Evolutionary conservation across 257 asterid genomes (phyloP), one percentile per base, ranked within the genome.

Genomic region (Cinchona pubescens): DNA sequence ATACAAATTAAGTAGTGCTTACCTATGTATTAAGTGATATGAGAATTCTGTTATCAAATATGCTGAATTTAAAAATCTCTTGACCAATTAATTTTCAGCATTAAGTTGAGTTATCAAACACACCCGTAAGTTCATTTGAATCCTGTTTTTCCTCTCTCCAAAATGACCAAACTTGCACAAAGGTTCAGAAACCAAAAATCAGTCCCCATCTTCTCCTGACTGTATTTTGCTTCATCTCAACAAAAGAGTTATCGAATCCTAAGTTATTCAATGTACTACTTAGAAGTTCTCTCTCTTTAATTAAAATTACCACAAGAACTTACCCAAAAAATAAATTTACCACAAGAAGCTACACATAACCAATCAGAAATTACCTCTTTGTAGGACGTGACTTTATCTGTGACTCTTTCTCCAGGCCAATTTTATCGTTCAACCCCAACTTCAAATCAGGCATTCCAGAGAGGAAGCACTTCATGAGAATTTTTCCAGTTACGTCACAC

Each of bases 361-460:
- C 16, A 10, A 58, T 25, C 18, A 19, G 48, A 68, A 72, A 60
- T 72, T 81, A 92, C 99, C 99, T 95, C 88, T 95, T 95, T 25
- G 97, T 69, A 66, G 99, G 99, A 59, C 99, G 99, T 45, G 99
- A 91, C 79, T 95, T 95, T 66, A 95, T 90, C 83, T 95, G 96
- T 18, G 99, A 92, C 86, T 95, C 99, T 81, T 95, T 95, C 81
- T 95, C 99, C 62, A 95, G 97, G 79, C 99, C 99, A 83, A 95
- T 92, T 87, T 95, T 95, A 83, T 95, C 99, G 88, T 95, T 95
- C 82, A 95, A 91, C 60, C 99, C 99, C 91, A 95, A 83, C 88
- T 95, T 95, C 80, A 95, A 81, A 86, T 95, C 99, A 80, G 99
- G 99, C 99, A 95, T 95, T 82, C 99, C 99, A 75, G 99, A 92